Evolutionary conservation across 176 grass and related monocot species (phyloP).

Genomic region (Urochloa ruziziensis): DNA sequence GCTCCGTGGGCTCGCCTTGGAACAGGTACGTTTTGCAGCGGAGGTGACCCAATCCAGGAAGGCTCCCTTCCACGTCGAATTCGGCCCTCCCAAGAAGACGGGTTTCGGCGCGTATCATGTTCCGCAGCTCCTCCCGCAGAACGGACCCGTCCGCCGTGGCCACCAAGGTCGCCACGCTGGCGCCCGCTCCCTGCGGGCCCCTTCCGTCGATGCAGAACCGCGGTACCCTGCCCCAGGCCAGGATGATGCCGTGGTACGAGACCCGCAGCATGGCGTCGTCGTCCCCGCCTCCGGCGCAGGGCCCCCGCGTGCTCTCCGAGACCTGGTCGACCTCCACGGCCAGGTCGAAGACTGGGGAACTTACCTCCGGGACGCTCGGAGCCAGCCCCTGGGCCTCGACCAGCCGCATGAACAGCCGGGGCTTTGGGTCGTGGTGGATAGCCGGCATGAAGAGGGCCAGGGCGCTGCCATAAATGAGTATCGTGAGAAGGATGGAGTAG

Average conservation of each 20-base stretch:
- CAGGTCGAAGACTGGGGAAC: too few species aligned
- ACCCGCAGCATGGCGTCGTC: not conserved
- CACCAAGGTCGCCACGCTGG: not conserved
- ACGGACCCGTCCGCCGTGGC: not conserved
- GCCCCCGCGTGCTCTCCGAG: not conserved
- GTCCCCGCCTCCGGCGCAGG: not conserved
- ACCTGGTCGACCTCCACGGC: too few species aligned
- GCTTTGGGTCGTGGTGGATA: not conserved
- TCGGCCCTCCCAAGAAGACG: not conserved
- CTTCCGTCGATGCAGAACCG: not conserved
- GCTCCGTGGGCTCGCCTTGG: not conserved
- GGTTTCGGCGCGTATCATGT: not conserved
- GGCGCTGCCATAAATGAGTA: too few species aligned
- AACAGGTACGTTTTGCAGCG: not conserved
- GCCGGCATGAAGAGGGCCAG: too few species aligned
- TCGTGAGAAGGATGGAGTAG: too few species aligned
- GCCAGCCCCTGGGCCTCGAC: not conserved
- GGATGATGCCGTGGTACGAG: not conserved
- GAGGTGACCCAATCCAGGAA: not conserved
- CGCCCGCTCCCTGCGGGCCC: too few species aligned
- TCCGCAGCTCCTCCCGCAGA: not conserved
- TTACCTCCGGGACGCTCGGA: too few species aligned
- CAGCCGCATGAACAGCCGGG: not conserved
- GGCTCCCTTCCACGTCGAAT: not conserved
- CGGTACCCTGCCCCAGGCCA: not conserved